A percentile compares a stretch with the other conserved stretches of the same genome.
phyloP scores from a whole-genome alignment of 1,284 basidiomycete species.

The Rhodotorula sp. region DNA sequence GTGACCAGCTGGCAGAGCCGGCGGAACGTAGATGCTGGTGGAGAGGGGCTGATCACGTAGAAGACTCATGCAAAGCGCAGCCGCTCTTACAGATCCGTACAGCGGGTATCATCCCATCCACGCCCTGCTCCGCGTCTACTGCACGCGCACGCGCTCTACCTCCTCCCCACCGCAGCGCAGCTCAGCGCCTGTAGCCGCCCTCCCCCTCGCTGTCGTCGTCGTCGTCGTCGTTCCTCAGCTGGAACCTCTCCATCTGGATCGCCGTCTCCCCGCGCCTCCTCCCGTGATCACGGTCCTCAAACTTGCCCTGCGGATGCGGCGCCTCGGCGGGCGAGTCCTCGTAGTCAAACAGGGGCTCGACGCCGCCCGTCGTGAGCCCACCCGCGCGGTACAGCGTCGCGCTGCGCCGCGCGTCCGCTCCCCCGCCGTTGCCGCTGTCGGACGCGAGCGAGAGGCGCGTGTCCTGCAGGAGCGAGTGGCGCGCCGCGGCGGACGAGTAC shows the following conservation, averaged over 20 bases:
- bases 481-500: neutral
- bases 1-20: neutral
- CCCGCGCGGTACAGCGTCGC: conserved; percentile 26
- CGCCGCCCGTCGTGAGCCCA: conserved; percentile 21
- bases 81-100: too few species aligned
- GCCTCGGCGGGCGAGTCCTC: neutral
- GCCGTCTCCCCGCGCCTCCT: conserved; percentile 6
- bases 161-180: neutral
- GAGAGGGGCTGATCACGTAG: neutral
- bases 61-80: neutral
- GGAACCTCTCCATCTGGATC: conserved; percentile 27
- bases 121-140: neutral
- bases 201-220: conserved; percentile 4
- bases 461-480: conserved; percentile 28
- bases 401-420: conserved; percentile 16
- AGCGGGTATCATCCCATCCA: neutral
- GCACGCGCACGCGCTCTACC: neutral
- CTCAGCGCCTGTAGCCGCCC: neutral
- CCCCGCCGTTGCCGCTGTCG: conserved; percentile 3
- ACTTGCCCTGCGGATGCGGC: neutral
- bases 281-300: neutral
- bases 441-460: conserved; percentile 29
- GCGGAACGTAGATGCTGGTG: too few species aligned
- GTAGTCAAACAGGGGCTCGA: conserved; percentile 35
- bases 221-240: conserved; percentile 22